These are phyloP conservation scores for Entonaema liquescens DNA, from an alignment of 495 filamentous ascomycete genomes.

Conservation along the genomic window DNA sequence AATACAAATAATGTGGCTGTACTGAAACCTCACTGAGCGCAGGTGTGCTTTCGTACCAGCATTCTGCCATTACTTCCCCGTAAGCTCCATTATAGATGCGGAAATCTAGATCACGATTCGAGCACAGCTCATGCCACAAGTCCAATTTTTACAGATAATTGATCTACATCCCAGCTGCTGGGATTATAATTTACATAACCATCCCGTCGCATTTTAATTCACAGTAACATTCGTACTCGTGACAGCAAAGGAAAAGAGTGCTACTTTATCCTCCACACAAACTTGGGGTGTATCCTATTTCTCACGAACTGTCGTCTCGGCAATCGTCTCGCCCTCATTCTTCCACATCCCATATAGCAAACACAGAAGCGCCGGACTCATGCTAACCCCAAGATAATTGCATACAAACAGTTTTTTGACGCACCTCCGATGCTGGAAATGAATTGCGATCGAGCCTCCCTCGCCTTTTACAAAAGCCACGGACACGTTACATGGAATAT, in stretches of 20 bases:
- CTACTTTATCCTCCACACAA: slow-evolving; percentile 2
- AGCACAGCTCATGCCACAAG: not conserved
- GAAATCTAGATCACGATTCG: not conserved
- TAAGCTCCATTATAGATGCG: not conserved
- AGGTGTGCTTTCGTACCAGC: not conserved
- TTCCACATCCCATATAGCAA: slow-evolving; percentile 9
- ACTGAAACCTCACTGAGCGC: not conserved
- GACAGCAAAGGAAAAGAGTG: slow-evolving; percentile 17
- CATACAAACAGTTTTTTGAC: slow-evolving; percentile 20
- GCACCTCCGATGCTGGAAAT: slow-evolving; percentile 21
- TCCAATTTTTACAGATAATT: not conserved
- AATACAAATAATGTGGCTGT: not conserved
- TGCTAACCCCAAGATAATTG: slow-evolving; percentile 25
- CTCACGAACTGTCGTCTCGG: slow-evolving; percentile 12
- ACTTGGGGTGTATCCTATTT: slow-evolving; percentile 29
- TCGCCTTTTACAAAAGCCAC: slow-evolving; percentile 7
- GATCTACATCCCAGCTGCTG: not conserved
- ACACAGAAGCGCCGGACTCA: slow-evolving; percentile 27
- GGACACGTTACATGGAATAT: slow-evolving; percentile 5
- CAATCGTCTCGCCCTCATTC: slow-evolving; percentile 5
- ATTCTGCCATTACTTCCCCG: not conserved
- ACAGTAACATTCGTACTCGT: slow-evolving; percentile 26
- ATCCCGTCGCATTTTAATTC: not conserved
- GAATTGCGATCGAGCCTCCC: slow-evolving; percentile 23
- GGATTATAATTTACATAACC: not conserved